phyloP scores from a whole-genome alignment of 2,329 filamentous ascomycete genomes.

The Lomentospora prolificans region DNA sequence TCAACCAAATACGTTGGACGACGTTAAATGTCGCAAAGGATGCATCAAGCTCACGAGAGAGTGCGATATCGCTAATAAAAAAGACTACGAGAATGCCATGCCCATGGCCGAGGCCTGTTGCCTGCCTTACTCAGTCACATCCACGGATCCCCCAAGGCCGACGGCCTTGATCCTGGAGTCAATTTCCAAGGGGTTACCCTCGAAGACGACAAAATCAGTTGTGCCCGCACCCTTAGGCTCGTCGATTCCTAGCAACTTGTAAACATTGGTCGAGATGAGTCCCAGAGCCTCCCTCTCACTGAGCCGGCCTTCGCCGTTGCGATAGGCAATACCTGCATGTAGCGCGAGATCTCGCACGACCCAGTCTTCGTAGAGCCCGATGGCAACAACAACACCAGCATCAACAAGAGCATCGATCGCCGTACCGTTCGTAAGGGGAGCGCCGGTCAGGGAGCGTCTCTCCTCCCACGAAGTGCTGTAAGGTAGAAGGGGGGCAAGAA shows the following conservation, averaged over 20 bases:
- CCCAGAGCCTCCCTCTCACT: slow-evolving; percentile 44
- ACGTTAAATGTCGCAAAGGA: no score
- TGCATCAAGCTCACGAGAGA: no score
- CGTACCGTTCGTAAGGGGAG: slow-evolving; percentile 57
- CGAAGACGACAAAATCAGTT: slow-evolving; percentile 50
- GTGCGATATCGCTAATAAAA: no score
- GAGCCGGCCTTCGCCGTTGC: slow-evolving; percentile 41
- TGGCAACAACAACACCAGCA: slow-evolving; percentile 47
- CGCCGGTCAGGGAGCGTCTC: slow-evolving; percentile 51
- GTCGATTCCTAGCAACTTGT: slow-evolving; percentile 44
- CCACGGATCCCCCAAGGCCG: slow-evolving; percentile 27
- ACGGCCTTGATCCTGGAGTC: slow-evolving; percentile 45
- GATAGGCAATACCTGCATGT: slow-evolving; percentile 48
- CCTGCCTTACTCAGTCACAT: not conserved
- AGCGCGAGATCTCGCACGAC: slow-evolving; percentile 49
- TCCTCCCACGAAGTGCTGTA: slow-evolving; percentile 50
- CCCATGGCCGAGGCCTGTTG: no score
- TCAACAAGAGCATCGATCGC: slow-evolving; percentile 45
- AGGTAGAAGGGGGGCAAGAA: slow-evolving; percentile 49
- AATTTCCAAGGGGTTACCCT: slow-evolving; percentile 54
- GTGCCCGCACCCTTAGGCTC: slow-evolving; percentile 16
- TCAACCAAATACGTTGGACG: no score
- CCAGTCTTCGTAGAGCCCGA: slow-evolving; percentile 55
- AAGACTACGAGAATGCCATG: no score
- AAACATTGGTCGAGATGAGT: slow-evolving; percentile 47